Percentiles rank a stretch among this genome's conserved stretches.
Evolutionary conservation across 176 grass and related monocot genomes (phyloP).

Genomic region (Ensete glaucum): DNA sequence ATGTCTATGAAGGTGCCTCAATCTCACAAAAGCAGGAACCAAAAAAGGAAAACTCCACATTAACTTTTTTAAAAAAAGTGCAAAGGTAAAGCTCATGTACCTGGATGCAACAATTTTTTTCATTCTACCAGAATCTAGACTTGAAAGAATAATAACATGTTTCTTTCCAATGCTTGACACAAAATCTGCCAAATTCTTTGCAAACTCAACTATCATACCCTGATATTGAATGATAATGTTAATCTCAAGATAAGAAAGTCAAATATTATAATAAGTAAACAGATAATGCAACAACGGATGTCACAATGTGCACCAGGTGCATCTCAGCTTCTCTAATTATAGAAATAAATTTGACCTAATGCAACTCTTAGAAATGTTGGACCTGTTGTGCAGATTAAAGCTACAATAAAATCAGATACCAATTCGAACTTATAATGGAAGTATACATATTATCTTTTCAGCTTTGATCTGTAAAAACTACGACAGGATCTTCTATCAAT

Average conservation of each 20-base stretch:
- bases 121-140: slow-evolving; percentile 81
- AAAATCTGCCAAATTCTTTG: slow-evolving; percentile 62
- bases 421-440: neutral
- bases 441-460: neutral
- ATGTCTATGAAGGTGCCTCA: slow-evolving; percentile 2
- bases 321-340: neutral
- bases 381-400: neutral
- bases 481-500: neutral
- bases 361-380: neutral
- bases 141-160: slow-evolving; percentile 81
- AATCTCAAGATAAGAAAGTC: slow-evolving; percentile 2
- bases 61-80: neutral
- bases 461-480: neutral
- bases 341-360: neutral
- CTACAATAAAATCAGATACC: neutral
- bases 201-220: slow-evolving; percentile 91
- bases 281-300: neutral
- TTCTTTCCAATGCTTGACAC: slow-evolving; percentile 52
- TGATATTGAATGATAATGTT: slow-evolving; percentile 19
- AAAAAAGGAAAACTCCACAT: neutral
- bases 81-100: slow-evolving; percentile 32
- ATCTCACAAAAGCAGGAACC: neutral
- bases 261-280: neutral
- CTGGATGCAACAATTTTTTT: slow-evolving; percentile 79
- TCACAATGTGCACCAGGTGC: neutral